Evolutionary conservation across 352 stramenopile species (phyloP).

Genomic region (Pythium insidiosum): DNA sequence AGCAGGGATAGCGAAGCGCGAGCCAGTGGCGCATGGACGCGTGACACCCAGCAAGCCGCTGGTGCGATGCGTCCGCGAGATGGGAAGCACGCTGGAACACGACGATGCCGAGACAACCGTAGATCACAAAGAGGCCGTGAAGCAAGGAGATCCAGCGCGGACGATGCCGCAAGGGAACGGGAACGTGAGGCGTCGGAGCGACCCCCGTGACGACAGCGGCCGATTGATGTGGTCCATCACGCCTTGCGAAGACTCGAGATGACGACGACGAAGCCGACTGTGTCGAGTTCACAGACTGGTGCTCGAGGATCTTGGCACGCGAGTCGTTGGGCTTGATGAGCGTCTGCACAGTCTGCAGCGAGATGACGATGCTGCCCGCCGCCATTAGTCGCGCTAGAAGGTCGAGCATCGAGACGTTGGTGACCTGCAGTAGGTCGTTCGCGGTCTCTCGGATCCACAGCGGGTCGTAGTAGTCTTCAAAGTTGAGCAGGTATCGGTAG

Average conservation of each 20-base stretch:
- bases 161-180: too few species aligned
- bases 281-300: neutral
- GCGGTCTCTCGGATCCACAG: neutral
- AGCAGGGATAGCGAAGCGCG: neutral
- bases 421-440: constrained; percentile 7
- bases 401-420: constrained; percentile 6
- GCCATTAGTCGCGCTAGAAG: neutral
- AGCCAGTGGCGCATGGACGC: constrained; percentile 3
- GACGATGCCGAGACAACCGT: neutral
- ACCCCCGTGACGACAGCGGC: too few species aligned
- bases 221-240: too few species aligned
- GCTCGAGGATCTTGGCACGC: neutral
- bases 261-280: neutral
- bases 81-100: neutral
- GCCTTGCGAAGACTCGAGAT: too few species aligned
- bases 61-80: neutral
- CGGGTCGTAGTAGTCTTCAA: neutral
- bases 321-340: neutral
- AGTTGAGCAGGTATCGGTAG: neutral
- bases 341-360: constrained; percentile 1
- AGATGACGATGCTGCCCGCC: constrained; percentile 5
- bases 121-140: neutral
- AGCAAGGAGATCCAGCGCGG: too few species aligned
- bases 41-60: neutral
- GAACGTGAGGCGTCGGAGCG: too few species aligned